Evolutionary conservation across 1,284 basidiomycete species (phyloP).

Genomic region (Polyporus tsugae): DNA sequence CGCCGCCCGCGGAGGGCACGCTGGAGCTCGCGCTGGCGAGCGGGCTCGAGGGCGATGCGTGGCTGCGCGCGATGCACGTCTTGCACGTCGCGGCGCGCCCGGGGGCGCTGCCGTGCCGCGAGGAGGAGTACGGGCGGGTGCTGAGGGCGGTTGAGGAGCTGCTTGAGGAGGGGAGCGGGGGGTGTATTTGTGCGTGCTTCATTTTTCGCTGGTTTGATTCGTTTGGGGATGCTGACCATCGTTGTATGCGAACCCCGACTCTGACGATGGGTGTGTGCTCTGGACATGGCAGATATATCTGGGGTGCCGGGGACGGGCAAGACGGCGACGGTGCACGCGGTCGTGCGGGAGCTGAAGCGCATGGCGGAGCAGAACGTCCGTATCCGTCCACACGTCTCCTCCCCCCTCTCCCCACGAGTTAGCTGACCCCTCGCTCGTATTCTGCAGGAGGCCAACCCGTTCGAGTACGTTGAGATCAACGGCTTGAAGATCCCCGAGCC

Average conservation of each 20-base stretch:
- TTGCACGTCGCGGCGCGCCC: conserved; percentile 95
- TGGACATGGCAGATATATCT: conserved; percentile 77
- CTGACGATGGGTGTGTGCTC: not conserved
- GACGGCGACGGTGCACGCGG: conserved; percentile 96
- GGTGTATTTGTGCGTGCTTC: conserved; percentile 87
- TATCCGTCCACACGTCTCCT: conserved; percentile 22
- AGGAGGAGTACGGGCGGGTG: conserved; percentile 86
- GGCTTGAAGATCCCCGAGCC: conserved; percentile 94
- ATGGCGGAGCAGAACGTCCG: conserved; percentile 84
- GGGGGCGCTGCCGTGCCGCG: conserved; percentile 89
- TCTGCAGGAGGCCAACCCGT: conserved; percentile 86
- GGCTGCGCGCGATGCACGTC: conserved; percentile 86
- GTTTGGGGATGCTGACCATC: not conserved
- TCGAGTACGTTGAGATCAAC: conserved; percentile 98
- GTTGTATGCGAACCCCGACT: not conserved
- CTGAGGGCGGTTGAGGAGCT: conserved; percentile 85
- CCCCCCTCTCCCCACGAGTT: too few species aligned
- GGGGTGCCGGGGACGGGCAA: conserved; percentile 99
- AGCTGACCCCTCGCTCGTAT: conserved; percentile 43
- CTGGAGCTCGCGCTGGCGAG: conserved; percentile 41
- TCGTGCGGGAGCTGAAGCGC: conserved; percentile 87
- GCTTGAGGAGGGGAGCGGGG: conserved; percentile 92
- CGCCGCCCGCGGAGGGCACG: conserved; percentile 43
- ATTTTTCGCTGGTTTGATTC: not conserved
- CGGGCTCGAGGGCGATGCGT: conserved; percentile 74